Evolutionary conservation across 164 flowering plant genomes (phyloP).

Genomic region (Saururus chinensis): DNA sequence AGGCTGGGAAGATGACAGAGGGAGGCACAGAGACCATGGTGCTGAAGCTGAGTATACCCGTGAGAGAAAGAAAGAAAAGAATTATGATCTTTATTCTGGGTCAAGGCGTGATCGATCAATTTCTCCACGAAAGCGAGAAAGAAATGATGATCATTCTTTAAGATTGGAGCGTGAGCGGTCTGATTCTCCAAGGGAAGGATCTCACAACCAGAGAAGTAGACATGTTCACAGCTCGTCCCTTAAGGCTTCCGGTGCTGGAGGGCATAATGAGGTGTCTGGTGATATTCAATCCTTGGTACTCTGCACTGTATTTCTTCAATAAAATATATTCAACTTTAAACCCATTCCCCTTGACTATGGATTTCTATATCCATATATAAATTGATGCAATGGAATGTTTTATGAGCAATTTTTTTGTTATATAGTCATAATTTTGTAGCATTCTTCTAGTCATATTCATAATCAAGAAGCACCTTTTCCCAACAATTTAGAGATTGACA

Average conservation of each 20-base stretch:
- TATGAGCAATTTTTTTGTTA: background rate
- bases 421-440: background rate
- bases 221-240: slow-evolving; percentile 42
- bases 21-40: background rate
- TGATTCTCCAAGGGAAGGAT: slow-evolving; percentile 38
- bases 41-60: background rate
- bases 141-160: slow-evolving; percentile 21
- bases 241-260: slow-evolving; percentile 22
- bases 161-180: slow-evolving; percentile 33
- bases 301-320: background rate
- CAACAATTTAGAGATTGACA: too few species aligned
- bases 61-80: slow-evolving; percentile 16
- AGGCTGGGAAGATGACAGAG: background rate
- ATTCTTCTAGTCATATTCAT: slow-evolving; percentile 4
- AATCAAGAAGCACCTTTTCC: too few species aligned
- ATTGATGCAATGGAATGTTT: background rate
- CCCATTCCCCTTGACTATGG: background rate
- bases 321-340: background rate
- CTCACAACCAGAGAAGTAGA: slow-evolving; percentile 20
- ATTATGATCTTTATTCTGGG: slow-evolving; percentile 25
- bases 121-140: slow-evolving; percentile 26
- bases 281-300: slow-evolving; percentile 18
- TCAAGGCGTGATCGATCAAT: slow-evolving; percentile 9
- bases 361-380: background rate
- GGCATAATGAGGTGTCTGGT: slow-evolving; percentile 65